Percentiles rank a stretch among this genome's conserved stretches.
Evolutionary conservation across 768 basidiomycete species (phyloP).

Genomic region (Russula brevipes): DNA sequence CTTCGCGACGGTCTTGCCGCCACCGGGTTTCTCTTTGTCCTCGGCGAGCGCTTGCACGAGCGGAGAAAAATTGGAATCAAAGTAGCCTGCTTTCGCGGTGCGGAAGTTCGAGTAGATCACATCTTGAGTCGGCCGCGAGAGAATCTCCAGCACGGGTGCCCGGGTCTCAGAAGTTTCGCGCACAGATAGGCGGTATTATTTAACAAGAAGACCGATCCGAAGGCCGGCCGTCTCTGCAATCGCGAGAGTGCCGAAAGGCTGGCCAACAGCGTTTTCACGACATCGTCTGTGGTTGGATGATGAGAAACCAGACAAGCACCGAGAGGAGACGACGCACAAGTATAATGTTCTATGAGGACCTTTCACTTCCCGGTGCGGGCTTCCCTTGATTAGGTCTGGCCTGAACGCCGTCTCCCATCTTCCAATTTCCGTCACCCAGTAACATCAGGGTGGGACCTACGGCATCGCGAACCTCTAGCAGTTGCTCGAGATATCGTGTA

Average conservation of each 20-base stretch:
- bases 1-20: conserved; percentile 55
- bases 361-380: conserved; percentile 50
- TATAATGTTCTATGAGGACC: conserved; percentile 66
- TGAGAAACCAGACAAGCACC: not conserved
- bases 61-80: conserved; percentile 76
- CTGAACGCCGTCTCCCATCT: conserved; percentile 79
- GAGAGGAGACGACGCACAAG: conserved; percentile 45
- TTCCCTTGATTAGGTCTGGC: conserved; percentile 42
- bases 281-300: conserved; percentile 49
- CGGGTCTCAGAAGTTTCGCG: conserved; percentile 52
- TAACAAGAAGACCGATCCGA: conserved; percentile 70
- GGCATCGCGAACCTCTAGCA: conserved; percentile 66
- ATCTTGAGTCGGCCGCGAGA: conserved; percentile 60
- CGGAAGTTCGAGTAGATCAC: conserved; percentile 64
- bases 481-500: conserved; percentile 58
- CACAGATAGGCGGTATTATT: conserved; percentile 76
- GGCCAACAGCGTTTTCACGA: conserved; percentile 58
- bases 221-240: conserved; percentile 52
- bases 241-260: conserved; percentile 62
- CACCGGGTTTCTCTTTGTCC: conserved; percentile 40
- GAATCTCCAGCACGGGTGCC: conserved; percentile 42
- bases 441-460: conserved; percentile 60
- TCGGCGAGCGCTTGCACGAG: conserved; percentile 58
- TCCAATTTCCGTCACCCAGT: conserved; percentile 87
- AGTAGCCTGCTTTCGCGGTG: conserved; percentile 78